Evolutionary conservation across 192 early-diverging fungal genomes (phyloP), one percentile per base, ranked within the genome.

Genomic region (Coemansia reversa): DNA sequence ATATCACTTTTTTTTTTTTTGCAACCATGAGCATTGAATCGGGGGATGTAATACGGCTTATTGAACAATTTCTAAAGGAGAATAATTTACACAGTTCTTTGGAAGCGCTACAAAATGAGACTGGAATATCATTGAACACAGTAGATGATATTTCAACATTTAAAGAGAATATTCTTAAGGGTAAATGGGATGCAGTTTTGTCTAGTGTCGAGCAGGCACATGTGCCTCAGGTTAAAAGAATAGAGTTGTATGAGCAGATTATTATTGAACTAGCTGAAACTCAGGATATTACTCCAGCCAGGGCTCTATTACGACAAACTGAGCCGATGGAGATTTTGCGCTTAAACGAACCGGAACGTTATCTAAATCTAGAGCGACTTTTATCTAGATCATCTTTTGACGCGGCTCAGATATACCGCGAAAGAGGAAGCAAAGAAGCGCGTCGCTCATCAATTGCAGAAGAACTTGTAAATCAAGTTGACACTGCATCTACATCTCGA

Each of bases 201-300:
- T 77, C 83, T 35, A 90, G 88, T 22, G 79, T 91, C 16, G 81
- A 85, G 20, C 86, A 86, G 48, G 81, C 93, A 2, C 86, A 82
- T 33, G 74, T 95, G 7, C 81, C 90, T 11, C 83, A 82, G 19
- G 76, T 81, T 24, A 91, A 92, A 59, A 83, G 94, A 27, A 70
- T 91, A 52, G 92, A 93, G 65, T 81, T 98, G 2, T 95, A 96
- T 72, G 95, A 98, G 74, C 92, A 94, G 30, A 93, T 97, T 30
- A 79, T 92, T 16, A 74, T 95, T 32, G 97, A 98, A 63, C 79
- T 97, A 9, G 84, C 92, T 7, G 97, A 98, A 63, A 79, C 86
- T 66, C 75, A 85, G 7, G 94, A 98, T 67, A 72, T 92, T 4
- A 87, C 84, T 7, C 92, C 94, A 12, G 95, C 94, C 1, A 79